Conservation (phyloP, 73 alveolate species). For the Paramecium bursaria region DNA sequence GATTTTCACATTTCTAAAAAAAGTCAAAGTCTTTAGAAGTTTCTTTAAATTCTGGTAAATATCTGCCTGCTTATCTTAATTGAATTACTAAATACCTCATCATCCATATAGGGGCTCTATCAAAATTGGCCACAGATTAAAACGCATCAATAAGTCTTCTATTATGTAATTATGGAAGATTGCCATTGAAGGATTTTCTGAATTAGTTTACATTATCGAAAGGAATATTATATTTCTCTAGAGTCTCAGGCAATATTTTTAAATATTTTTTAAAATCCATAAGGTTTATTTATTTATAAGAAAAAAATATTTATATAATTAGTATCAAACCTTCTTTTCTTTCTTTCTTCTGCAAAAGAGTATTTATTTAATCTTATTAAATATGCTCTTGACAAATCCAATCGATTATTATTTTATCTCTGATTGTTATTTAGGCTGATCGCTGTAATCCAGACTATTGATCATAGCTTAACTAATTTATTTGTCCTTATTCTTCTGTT, state of each 20-base stretch:
- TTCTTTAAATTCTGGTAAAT: conserved; percentile 73
- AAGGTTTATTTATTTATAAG: not conserved
- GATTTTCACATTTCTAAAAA: conserved; percentile 78
- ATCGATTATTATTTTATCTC: too few species aligned
- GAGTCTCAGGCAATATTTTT: conserved; percentile 18
- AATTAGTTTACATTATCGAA: conserved; percentile 3
- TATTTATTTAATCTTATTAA: too few species aligned
- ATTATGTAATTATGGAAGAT: not conserved
- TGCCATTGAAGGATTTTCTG: not conserved
- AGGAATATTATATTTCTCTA: not conserved
- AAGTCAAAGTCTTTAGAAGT: conserved; percentile 67
- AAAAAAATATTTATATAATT: too few species aligned
- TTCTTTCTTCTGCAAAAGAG: too few species aligned
- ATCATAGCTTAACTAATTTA: too few species aligned
- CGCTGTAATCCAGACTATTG: too few species aligned
- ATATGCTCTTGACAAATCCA: too few species aligned
- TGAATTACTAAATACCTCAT: conserved; percentile 63
- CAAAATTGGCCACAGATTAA: conserved; percentile 39
- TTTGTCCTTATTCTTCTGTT: too few species aligned
- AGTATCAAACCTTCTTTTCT: too few species aligned
- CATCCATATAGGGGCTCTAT: conserved; percentile 75
- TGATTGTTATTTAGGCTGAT: too few species aligned
- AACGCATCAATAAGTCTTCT: conserved; percentile 31
- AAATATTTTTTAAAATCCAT: conserved; percentile 36
- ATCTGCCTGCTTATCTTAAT: conserved; percentile 78